These are phyloP conservation scores for Candida palmyrensis DNA, from an alignment of 805 yeast genomes.

Conservation along the genomic window DNA sequence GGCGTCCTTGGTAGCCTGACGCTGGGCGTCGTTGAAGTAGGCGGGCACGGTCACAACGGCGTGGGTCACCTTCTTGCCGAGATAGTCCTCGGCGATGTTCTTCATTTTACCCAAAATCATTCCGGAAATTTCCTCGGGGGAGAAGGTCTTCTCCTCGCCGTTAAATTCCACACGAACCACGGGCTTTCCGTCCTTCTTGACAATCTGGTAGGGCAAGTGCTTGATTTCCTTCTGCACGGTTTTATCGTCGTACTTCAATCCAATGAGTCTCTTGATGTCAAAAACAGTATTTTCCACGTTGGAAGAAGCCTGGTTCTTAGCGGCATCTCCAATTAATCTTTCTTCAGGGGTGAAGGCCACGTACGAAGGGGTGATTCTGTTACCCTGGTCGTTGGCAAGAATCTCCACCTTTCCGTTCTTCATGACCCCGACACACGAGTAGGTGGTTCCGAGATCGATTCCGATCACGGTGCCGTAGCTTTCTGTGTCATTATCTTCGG, in stretches of 20 bases:
- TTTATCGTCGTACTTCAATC: slow-evolving; percentile 78
- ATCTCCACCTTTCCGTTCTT: slow-evolving; percentile 90
- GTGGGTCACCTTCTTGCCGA: slow-evolving; percentile 51
- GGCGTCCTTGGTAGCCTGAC: slow-evolving; percentile 98
- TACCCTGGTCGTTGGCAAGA: slow-evolving; percentile 97
- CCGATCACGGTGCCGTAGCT: slow-evolving; percentile 53
- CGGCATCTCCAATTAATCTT: slow-evolving; percentile 94
- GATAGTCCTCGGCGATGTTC: slow-evolving; percentile 87
- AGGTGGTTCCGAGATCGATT: slow-evolving; percentile 83
- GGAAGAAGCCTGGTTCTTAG: slow-evolving; percentile 95
- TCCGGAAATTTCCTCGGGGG: slow-evolving; percentile 93
- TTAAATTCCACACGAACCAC: slow-evolving; percentile 76
- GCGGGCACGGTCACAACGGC: slow-evolving; percentile 98
- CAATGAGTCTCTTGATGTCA: slow-evolving; percentile 90
- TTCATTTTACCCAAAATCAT: slow-evolving; percentile 90
- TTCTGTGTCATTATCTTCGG: slow-evolving; percentile 20
- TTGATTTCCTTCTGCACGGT: slow-evolving; percentile 58
- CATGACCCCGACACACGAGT: slow-evolving; percentile 95
- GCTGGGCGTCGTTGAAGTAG: slow-evolving; percentile 94
- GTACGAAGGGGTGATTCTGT: slow-evolving; percentile 95
- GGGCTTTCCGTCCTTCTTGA: slow-evolving; percentile 71
- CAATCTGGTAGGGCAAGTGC: slow-evolving; percentile 79
- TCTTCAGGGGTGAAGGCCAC: slow-evolving; percentile 88
- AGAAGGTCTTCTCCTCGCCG: slow-evolving; percentile 80
- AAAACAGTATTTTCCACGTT: slow-evolving; percentile 89